A percentile compares a stretch with the other conserved stretches of the same genome.
Evolutionary conservation across 2,329 filamentous ascomycete species (phyloP).

Genomic region (Dryadomyces quercus-mongolicae): DNA sequence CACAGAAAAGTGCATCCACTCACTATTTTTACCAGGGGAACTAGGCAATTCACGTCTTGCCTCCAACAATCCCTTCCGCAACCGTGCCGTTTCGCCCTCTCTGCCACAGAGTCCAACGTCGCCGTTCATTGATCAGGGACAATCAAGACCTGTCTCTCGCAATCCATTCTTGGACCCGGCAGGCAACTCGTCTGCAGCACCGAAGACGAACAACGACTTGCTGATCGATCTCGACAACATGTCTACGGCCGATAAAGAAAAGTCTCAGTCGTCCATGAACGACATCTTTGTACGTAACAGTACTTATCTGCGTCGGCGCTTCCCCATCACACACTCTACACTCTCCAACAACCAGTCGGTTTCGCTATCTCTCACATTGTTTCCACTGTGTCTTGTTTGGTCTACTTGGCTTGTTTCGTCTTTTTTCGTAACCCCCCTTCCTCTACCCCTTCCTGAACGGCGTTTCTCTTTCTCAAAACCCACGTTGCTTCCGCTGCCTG

Average conservation of each 20-base stretch:
- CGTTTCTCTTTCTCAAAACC: no score
- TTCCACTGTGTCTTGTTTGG: background rate
- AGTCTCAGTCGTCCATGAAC: conserved; percentile 47
- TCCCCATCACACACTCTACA: background rate
- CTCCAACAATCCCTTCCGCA: conserved; percentile 75
- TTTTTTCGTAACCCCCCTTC: background rate
- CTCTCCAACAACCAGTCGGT: background rate
- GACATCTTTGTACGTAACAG: conserved; percentile 62
- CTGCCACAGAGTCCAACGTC: conserved; percentile 31
- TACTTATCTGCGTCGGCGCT: background rate
- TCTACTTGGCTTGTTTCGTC: background rate
- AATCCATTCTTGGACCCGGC: conserved; percentile 63
- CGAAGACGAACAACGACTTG: conserved; percentile 11
- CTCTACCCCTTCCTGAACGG: background rate
- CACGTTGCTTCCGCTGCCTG: no score
- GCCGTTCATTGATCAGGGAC: conserved; percentile 47
- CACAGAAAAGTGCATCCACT: background rate
- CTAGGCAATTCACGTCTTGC: conserved; percentile 51
- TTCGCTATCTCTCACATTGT: background rate
- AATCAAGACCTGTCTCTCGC: conserved; percentile 48
- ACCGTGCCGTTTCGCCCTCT: conserved; percentile 52
- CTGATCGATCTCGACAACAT: conserved; percentile 34
- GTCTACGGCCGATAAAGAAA: conserved; percentile 34
- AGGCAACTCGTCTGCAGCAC: conserved; percentile 19
- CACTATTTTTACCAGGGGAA: background rate